Percentiles rank a stretch among this genome's conserved stretches.
These are phyloP conservation scores for Heliamphora pulchella DNA, from an alignment of 179 eudicot species.

Conservation along the genomic window DNA sequence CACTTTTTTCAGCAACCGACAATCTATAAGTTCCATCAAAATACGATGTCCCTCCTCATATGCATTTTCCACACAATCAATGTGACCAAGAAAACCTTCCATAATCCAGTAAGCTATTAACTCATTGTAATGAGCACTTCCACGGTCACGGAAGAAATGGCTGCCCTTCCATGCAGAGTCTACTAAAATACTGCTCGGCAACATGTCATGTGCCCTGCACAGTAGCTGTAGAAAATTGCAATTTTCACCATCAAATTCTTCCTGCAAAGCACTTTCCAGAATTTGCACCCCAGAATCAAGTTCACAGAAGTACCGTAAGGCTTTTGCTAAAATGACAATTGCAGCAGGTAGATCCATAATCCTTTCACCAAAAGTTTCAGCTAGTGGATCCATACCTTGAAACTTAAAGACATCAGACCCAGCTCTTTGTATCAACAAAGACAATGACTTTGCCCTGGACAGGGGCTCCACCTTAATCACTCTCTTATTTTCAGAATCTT, in stretches of 20 bases:
- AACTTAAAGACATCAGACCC: not conserved
- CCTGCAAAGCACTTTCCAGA: not conserved
- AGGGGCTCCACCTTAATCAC: not conserved
- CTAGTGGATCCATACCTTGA: not conserved
- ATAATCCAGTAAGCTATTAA: constrained; percentile 44
- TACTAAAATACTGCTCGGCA: constrained; percentile 14
- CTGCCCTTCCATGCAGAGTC: constrained; percentile 17
- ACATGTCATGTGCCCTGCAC: constrained; percentile 7
- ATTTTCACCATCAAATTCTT: not conserved
- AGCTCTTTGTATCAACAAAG: constrained; percentile 3
- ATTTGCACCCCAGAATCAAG: not conserved
- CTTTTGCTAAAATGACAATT: constrained; percentile 19
- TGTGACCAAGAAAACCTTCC: constrained; percentile 34
- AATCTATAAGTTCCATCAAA: constrained; percentile 34
- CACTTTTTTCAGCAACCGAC: constrained; percentile 18
- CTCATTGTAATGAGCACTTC: constrained; percentile 28
- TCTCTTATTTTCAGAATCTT: not conserved
- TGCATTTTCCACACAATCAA: constrained; percentile 19
- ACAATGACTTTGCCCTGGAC: not conserved
- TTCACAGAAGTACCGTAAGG: constrained; percentile 8
- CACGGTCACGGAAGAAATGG: constrained; percentile 14
- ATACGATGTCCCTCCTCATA: constrained; percentile 27
- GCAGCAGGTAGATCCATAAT: not conserved
- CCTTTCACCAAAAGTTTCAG: constrained; percentile 5
- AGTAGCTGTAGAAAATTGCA: not conserved